A percentile compares a stretch with the other conserved stretches of the same genome.
Evolutionary conservation across 2,329 filamentous ascomycete species (phyloP).

Genomic region (Xylaria multiplex): DNA sequence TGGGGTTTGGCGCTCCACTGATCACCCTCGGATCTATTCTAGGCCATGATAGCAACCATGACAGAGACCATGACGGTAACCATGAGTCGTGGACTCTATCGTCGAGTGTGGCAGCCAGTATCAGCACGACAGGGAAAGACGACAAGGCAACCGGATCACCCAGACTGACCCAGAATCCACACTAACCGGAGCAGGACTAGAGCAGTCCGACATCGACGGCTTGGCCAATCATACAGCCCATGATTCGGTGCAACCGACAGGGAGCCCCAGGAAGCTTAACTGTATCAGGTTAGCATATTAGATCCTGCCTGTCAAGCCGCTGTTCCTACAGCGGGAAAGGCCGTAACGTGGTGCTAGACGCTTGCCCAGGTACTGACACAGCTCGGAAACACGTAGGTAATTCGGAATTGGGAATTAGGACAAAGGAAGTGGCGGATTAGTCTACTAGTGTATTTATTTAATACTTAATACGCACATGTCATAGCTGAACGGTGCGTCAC

Average conservation of each 20-base stretch:
- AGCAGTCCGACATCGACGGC: conserved; percentile 4
- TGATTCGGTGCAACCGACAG: conserved; percentile 5
- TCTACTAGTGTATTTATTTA: too few relatives aligned
- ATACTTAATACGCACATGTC: too few relatives aligned
- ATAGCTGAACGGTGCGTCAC: too few relatives aligned
- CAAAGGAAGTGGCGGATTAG: too few relatives aligned
- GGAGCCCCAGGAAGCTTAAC: background rate
- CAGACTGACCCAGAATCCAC: background rate
- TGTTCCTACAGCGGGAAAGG: conserved; percentile 24
- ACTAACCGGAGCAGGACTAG: conserved; percentile 15
- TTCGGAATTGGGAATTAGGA: too few relatives aligned
- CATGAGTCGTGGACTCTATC: conserved; percentile 10
- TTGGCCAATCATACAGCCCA: background rate
- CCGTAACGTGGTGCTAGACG: conserved; percentile 18
- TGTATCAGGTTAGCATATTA: conserved; percentile 12
- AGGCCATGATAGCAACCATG: conserved; percentile 11
- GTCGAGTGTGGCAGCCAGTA: conserved; percentile 2
- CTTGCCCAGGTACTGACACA: too few relatives aligned
- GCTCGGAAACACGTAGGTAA: too few relatives aligned
- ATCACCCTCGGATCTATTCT: conserved; percentile 34
- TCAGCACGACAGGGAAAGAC: background rate
- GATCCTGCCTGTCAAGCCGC: background rate
- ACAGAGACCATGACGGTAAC: background rate
- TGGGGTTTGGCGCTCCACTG: conserved; percentile 28
- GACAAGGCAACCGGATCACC: background rate